Base-by-base conservation (phyloP, 2,329 filamentous ascomycete genomes). In the Penicillium sp. region DNA sequence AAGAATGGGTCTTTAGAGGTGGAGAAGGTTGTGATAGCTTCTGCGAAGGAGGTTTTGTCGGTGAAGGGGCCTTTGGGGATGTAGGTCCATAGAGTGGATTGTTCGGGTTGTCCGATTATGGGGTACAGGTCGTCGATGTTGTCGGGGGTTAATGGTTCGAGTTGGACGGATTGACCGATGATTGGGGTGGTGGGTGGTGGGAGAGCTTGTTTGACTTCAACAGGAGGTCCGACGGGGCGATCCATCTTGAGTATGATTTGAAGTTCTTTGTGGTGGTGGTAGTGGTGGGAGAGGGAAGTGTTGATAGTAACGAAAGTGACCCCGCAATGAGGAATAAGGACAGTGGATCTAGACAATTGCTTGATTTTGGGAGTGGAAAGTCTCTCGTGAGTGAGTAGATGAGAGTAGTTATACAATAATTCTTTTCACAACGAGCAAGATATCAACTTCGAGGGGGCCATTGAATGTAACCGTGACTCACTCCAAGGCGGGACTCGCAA, bases 61-160 rank as follows among this genome's bases (percentile, higher is more conserved):
- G 40, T 22, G 57, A 72, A 78, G 0, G 78, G 78, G 3, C 69
- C 75, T 28, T 60, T 47, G 13, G 71, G 67, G 53, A 81, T 65
- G 65, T 80, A 81, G 26, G 74, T 75, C 71, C 75, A 81, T 8
- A 81, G 68, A 10, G 50, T 42, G 28, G 44, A 40, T 12, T 70
- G 65, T 15, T 70, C 64, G 13, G 64, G 58, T 15, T 59, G 64
- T 40, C 67, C 62, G 19, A 72, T 58, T 7, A 42, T 45, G 33
- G 61, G 60, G 54, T 67, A 73, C 13, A 73, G 68, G 40, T 65
- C 67, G 24, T 57, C 56, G 26, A 65, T 68, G 56, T 73, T 68
- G 1, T 54, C 42, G 28, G 64, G 53, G n/a, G 40, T 26, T 22
- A 73, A 59, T 35, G 69, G 69, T 53, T 68, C 61, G 5, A 72